These are phyloP conservation scores for Immersiella caudata DNA, from an alignment of 495 filamentous ascomycete species.

Conservation along the genomic window DNA sequence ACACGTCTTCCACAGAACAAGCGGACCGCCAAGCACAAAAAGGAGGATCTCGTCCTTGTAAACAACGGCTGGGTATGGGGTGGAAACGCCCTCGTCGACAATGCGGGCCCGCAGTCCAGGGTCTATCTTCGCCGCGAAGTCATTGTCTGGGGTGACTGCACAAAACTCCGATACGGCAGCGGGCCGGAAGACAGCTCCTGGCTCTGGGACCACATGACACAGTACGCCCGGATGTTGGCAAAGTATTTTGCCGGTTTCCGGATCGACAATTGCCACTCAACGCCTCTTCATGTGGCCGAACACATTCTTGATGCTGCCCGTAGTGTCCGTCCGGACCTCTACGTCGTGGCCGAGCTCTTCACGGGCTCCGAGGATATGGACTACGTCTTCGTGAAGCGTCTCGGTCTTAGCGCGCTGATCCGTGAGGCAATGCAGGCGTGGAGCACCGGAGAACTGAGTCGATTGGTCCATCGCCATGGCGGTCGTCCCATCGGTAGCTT, in stretches of 20 bases:
- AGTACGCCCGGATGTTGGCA: constrained; percentile 89
- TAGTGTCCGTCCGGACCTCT: constrained; percentile 82
- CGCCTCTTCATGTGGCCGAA: constrained; percentile 88
- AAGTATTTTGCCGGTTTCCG: constrained; percentile 95
- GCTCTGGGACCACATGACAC: constrained; percentile 93
- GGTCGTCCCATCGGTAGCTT: constrained; percentile 96
- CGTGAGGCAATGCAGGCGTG: constrained; percentile 98
- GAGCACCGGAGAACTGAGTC: constrained; percentile 89
- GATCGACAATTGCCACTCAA: constrained; percentile 98
- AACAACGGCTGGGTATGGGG: constrained; percentile 99
- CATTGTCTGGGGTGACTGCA: constrained; percentile 98
- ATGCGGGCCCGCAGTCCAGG: constrained; percentile 84
- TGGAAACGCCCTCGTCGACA: constrained; percentile 89
- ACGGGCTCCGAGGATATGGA: constrained; percentile 95
- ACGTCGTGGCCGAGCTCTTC: constrained; percentile 94
- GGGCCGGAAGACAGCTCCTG: constrained; percentile 84
- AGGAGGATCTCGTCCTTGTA: constrained; percentile 77
- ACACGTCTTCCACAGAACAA: constrained; percentile 84
- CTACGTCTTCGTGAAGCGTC: constrained; percentile 88
- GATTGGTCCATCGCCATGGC: constrained; percentile 91
- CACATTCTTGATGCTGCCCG: constrained; percentile 92
- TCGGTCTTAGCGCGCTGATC: constrained; percentile 88
- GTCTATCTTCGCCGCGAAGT: constrained; percentile 93
- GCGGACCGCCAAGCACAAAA: constrained; percentile 72
- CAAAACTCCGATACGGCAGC: constrained; percentile 90